phyloP scores from a whole-genome alignment of 345 rosid species.

The Firmiana major region DNA sequence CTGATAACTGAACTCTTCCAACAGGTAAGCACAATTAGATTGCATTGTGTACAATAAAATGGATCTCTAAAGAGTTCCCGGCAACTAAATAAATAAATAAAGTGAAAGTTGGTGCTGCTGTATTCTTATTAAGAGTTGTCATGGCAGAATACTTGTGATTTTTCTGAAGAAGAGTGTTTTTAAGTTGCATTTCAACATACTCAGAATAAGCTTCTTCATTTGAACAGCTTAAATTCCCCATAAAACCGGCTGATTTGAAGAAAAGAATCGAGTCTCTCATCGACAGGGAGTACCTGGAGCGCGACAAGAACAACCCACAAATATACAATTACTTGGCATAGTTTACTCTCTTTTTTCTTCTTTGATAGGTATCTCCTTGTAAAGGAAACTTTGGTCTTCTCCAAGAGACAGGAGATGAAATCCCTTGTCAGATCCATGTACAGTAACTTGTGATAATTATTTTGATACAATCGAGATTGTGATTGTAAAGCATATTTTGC shows the following conservation, averaged over 20 bases:
- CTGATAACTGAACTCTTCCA: slow-evolving; percentile 98
- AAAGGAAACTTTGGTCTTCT: slow-evolving; percentile 16
- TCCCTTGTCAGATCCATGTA: slow-evolving; percentile 33
- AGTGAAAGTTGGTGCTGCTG: background rate
- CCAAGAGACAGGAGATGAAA: slow-evolving; percentile 3
- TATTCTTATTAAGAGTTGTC: no score
- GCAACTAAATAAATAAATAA: background rate
- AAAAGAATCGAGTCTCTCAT: slow-evolving; percentile 95
- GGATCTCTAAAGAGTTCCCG: background rate
- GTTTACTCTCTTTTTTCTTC: background rate
- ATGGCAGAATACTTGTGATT: background rate
- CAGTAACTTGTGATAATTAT: slow-evolving; percentile 28
- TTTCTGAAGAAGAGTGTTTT: background rate
- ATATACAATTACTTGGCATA: slow-evolving; percentile 93
- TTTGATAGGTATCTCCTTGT: background rate
- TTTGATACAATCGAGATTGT: slow-evolving; percentile 26
- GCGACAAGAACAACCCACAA: slow-evolving; percentile 97
- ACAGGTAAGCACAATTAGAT: slow-evolving; percentile 52
- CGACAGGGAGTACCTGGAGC: slow-evolving; percentile 95
- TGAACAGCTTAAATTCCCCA: slow-evolving; percentile 91
- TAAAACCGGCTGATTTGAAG: slow-evolving; percentile 96
- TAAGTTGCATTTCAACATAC: background rate
- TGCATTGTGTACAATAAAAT: background rate
- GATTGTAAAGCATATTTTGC: slow-evolving; percentile 29
- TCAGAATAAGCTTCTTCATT: slow-evolving; percentile 6